Conservation (phyloP, 225 moss, liverwort and hornwort genomes). For the Physcomitrellopsis africana region DNA sequence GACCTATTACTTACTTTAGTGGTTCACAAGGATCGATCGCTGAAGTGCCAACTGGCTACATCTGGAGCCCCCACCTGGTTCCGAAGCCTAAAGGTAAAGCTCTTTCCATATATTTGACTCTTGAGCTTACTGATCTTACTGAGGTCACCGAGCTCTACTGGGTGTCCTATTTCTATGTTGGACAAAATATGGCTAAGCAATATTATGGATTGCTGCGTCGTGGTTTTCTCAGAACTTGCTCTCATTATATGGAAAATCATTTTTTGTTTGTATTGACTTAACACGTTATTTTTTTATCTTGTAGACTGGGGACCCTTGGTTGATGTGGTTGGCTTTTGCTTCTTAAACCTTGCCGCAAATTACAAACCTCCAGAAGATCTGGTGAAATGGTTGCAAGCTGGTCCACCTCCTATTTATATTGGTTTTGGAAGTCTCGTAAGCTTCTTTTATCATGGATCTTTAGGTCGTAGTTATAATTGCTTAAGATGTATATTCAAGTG, state of each 20-base stretch:
- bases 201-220: conserved; percentile 10
- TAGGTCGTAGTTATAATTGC: background rate
- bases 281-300: conserved; percentile 21
- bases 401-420: conserved; percentile 83
- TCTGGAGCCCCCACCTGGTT: conserved; percentile 79
- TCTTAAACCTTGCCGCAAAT: conserved; percentile 87
- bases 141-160: background rate
- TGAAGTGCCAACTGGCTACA: conserved; percentile 69
- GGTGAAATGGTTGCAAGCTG: conserved; percentile 72
- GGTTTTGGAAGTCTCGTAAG: conserved; percentile 97
- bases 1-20: conserved; percentile 69
- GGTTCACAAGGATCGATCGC: conserved; percentile 72
- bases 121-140: background rate
- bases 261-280: background rate
- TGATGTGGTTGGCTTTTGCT: conserved; percentile 96
- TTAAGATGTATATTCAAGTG: background rate
- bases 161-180: conserved; percentile 6
- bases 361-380: conserved; percentile 84
- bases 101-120: background rate
- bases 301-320: conserved; percentile 95
- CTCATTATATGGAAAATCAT: background rate
- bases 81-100: conserved; percentile 65
- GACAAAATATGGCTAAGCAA: conserved; percentile 9
- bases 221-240: conserved; percentile 1
- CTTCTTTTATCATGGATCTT: conserved; percentile 24